Evolutionary conservation across 2,329 filamentous ascomycete species (phyloP).

Genomic region (Alternaria sp.): DNA sequence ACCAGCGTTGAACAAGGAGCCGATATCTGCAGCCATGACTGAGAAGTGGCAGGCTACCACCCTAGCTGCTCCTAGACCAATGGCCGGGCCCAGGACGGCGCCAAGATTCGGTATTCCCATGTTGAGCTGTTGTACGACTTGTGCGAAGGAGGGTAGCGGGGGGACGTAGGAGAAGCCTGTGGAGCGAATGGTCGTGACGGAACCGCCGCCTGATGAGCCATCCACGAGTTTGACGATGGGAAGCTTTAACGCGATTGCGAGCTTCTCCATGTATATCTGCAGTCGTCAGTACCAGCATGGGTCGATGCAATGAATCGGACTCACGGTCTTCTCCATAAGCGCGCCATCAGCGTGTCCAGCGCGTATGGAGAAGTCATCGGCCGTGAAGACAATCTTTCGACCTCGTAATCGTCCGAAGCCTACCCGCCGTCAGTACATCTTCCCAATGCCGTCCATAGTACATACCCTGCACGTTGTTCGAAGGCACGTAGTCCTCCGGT

Average conservation of each 20-base stretch:
- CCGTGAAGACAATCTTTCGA: slow-evolving; percentile 64
- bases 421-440: slow-evolving; percentile 7
- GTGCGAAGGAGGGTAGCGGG: slow-evolving; percentile 59
- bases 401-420: slow-evolving; percentile 60
- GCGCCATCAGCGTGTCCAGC: slow-evolving; percentile 70
- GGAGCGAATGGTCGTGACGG: slow-evolving; percentile 64
- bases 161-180: slow-evolving; percentile 67
- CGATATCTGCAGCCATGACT: slow-evolving; percentile 69
- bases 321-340: slow-evolving; percentile 61
- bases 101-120: slow-evolving; percentile 69
- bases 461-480: slow-evolving; percentile 66
- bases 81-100: slow-evolving; percentile 67
- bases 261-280: slow-evolving; percentile 65
- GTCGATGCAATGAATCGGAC: background rate
- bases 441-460: background rate
- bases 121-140: slow-evolving; percentile 65
- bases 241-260: slow-evolving; percentile 62
- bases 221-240: slow-evolving; percentile 70
- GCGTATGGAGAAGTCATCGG: slow-evolving; percentile 68
- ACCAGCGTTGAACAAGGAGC: slow-evolving; percentile 68
- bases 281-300: background rate
- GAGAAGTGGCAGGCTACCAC: slow-evolving; percentile 69
- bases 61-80: slow-evolving; percentile 67
- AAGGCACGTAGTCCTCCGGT: slow-evolving; percentile 61
- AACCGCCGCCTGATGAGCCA: slow-evolving; percentile 67